Base-by-base conservation (phyloP, 192 early-diverging fungal genomes). In the Backusella liffmaniae region DNA sequence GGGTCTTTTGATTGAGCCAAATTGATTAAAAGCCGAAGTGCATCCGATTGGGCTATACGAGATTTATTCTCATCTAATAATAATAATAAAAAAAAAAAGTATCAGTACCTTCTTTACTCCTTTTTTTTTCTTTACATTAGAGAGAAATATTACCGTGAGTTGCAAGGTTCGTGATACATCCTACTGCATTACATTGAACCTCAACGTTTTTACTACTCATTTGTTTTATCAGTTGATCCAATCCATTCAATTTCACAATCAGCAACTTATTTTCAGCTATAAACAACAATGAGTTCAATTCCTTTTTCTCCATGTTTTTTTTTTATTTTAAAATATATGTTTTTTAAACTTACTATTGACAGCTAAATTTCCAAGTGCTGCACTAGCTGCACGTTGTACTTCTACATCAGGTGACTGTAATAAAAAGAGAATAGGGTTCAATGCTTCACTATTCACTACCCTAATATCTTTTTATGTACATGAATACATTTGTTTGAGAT, bases 151-250 rank as follows among this genome's bases (percentile, higher is more conserved):
- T 84, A 91, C 91, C 91, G 79, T 90, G 87, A 8, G 96, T 96
- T 7, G 95, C 94, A 69, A 97, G 87, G 68, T 97, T 97, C 0
- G 96, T 97, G 75, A 97, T 95, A 84, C 96, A 97, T 18, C 96
- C 96, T 10, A 96, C 96, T 16, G 95, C 94, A 82, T 97, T 97
- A 79, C 93, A 94, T 84, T 96, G 94, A 21, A 95, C 94, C 73
- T 96, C 95, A 29, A 94, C 89, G 76, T 95, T 95, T n/a, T 88
- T 86, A 49, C 91, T 92, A 66, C 90, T 85, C 94, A 96, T 95
- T 79, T 95, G 91, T 39, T 90, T 89, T 76, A 96, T 92, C 35
- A 97, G 88, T 68, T 92, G 93, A 70, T 94, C 93, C 32, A 97
- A 80, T 1, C 91, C 94, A 59, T 93, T 93, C 77, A 92, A 85